Evolutionary conservation across 2,329 filamentous ascomycete genomes (phyloP), one percentile per base, ranked within the genome.

Genomic region (Karstenula rhodostoma): DNA sequence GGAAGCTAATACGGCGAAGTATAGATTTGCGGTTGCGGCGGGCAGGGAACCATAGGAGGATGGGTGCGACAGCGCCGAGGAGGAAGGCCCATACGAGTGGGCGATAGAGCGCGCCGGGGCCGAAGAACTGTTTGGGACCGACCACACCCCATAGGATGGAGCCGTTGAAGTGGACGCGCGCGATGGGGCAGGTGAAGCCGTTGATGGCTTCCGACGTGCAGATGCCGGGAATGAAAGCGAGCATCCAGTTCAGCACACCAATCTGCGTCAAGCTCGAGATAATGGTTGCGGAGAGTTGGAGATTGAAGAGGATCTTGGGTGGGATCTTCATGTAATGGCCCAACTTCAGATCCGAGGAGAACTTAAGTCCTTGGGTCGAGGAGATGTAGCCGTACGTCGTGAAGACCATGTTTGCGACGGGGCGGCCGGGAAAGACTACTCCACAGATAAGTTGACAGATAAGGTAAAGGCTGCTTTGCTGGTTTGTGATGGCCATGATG

Each of bases 321-420:
- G 91, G 91, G 15, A 94, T 91, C 77, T 94, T 93, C 90, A 94
- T 93, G 78, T 94, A 94, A 73, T 94, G 90, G 13, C 91, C 93
- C 0, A 96, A 85, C 77, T 96, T 96, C 53, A 96, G 84, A 75
- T 96, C 93, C 2, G 91, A 89, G 1, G 91, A 90, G 73, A 96
- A 96, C 73, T 96, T 95, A 76, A 96, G 90, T 29, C 93, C 93
- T 79, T 96, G 93, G 0, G 92, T 91, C 0, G 91, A 94, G 4
- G 91, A 93, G 72, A 95, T 95, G 60, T 95, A 96, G 63, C 92
- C 92, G 74, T 95, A 96, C 0, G 92, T 95, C 50, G 94, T 92
- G 70, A 96, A 96, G 37, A 96, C 91, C 93, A 96, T 96, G 77
- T 96, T 95, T 53, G 92, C 93, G 12, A 96, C 91, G 1, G 93